phyloP scores from a whole-genome alignment of 2,329 filamentous ascomycete species.

The Coleophoma eucalyptorum region DNA sequence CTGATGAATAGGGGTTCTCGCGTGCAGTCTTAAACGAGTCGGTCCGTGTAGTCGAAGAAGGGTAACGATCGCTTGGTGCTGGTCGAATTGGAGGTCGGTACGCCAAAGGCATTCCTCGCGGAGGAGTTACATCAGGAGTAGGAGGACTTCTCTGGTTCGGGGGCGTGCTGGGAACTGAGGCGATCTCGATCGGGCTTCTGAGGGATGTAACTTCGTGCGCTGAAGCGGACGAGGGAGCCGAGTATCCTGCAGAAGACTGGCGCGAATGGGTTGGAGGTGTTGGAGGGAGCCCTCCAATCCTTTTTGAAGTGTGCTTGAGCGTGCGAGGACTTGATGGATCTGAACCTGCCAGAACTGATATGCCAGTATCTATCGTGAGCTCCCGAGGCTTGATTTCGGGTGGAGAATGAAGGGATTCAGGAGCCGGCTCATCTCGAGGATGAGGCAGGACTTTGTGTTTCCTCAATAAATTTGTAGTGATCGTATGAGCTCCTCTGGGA shows the following conservation, averaged over 20 bases:
- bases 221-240: slow-evolving; percentile 11
- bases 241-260: slow-evolving; percentile 44
- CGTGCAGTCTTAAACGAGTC: slow-evolving; percentile 71
- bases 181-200: slow-evolving; percentile 9
- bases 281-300: slow-evolving; percentile 44
- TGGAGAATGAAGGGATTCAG: slow-evolving; percentile 13
- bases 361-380: slow-evolving; percentile 19
- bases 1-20: slow-evolving; percentile 58
- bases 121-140: slow-evolving; percentile 73
- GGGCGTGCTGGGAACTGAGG: slow-evolving; percentile 50
- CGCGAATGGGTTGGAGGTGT: slow-evolving; percentile 60
- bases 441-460: slow-evolving; percentile 27
- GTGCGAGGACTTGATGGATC: slow-evolving; percentile 25
- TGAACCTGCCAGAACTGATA: slow-evolving; percentile 19
- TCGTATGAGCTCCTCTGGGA: slow-evolving; percentile 18
- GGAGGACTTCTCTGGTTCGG: slow-evolving; percentile 65
- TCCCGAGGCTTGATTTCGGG: slow-evolving; percentile 16
- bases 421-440: slow-evolving; percentile 19
- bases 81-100: slow-evolving; percentile 35
- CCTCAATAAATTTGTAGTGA: slow-evolving; percentile 24
- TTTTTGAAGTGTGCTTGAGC: slow-evolving; percentile 26
- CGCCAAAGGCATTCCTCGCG: slow-evolving; percentile 45
- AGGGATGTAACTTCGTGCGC: slow-evolving; percentile 14
- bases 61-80: slow-evolving; percentile 38
- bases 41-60: slow-evolving; percentile 31